Evolutionary conservation across 768 basidiomycete genomes (phyloP), one percentile per base, ranked within the genome.

Genomic region (Suillus spraguei): DNA sequence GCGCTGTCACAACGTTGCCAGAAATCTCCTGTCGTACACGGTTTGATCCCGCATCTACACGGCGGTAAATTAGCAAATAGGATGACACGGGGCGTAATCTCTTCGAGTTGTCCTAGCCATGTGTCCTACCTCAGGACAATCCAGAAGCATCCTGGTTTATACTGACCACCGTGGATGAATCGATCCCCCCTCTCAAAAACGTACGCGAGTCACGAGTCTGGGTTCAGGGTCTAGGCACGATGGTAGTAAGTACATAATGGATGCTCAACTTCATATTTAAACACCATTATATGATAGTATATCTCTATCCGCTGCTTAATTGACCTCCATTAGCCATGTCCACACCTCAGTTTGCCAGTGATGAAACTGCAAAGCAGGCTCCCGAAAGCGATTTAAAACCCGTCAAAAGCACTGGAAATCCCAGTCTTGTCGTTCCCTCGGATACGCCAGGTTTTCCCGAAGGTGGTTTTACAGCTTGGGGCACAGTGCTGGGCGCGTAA

Each of bases 401-500:
- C 24, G 24, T 28, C 16, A 41, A 41, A 41, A 41, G 10, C 39
- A 11, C 10, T 16, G 17, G 2, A 41, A 13, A 58, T 28, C 1
- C 39, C 9, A 38, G 36, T 7, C 16, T 24, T 24, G 36, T 13
- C 14, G 22, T 39, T 22, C 24, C 17, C 1, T 28, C 9, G 16
- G 55, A 32, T 11, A 17, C 56, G 24, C n/a, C 44, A 22, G 11
- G 59, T 11, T 42, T 63, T 24, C 72, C 70, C 28, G 74, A 75
- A 8, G 74, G 72, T 41, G 72, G 72, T 39, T 39, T 62, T 47
- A 59, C 63, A 11, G 72, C 72, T 33, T 73, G 72, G 72, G 49
- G 53, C 1, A 73, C 72, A 7, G 68, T 63, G 2, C 44, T 60
- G n/a, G 72, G 72, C 68, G 72, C 70, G 72, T 52, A 66, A 68